These are phyloP conservation scores for Globisporangium orthogonon DNA, from an alignment of 352 stramenopile genomes.

Conservation along the genomic window DNA sequence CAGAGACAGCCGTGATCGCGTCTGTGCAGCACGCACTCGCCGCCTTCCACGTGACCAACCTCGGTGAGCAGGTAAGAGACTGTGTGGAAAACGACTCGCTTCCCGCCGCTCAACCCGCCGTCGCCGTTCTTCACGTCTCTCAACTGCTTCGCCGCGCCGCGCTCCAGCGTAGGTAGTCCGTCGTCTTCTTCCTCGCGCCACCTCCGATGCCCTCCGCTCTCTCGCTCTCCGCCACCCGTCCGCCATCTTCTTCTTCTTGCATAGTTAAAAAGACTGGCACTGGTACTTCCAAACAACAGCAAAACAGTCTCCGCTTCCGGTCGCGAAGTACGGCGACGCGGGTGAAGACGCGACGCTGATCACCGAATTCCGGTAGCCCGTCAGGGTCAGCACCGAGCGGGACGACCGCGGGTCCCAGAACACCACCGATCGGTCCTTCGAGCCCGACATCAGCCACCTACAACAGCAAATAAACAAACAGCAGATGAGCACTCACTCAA, in stretches of 20 bases:
- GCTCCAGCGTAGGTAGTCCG: not conserved
- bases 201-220: not conserved
- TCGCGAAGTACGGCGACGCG: conserved; percentile 80
- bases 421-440: conserved; percentile 81
- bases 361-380: conserved; percentile 82
- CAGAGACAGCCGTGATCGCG: too few species aligned
- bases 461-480: conserved; percentile 17
- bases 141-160: not conserved
- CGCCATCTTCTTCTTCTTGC: conserved; percentile 19
- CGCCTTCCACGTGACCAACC: not conserved
- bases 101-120: not conserved
- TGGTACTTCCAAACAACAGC: conserved; percentile 87
- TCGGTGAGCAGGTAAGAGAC: not conserved
- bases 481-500: not conserved
- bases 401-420: conserved; percentile 84
- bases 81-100: not conserved
- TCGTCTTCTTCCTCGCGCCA: conserved; percentile 1
- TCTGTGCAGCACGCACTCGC: not conserved
- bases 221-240: not conserved
- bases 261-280: conserved; percentile 82
- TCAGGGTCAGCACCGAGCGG: conserved; percentile 76
- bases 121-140: not conserved
- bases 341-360: conserved; percentile 86
- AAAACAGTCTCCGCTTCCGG: conserved; percentile 79
- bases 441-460: conserved; percentile 84